These are phyloP conservation scores for Cutaneotrichosporon cavernicola DNA, from an alignment of 1,284 basidiomycete species.

Conservation along the genomic window DNA sequence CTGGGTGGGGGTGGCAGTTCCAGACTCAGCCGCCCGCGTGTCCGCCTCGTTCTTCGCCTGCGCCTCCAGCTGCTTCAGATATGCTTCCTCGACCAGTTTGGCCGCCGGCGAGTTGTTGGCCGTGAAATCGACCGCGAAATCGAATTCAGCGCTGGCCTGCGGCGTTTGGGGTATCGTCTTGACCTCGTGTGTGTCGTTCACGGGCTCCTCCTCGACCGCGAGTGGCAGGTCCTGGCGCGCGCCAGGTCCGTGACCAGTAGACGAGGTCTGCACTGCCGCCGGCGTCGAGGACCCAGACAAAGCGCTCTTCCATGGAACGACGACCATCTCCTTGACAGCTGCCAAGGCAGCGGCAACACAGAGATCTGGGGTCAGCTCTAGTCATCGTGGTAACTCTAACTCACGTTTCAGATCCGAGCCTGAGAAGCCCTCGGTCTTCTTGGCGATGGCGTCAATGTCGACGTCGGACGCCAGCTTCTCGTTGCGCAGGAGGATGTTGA, in stretches of 20 bases:
- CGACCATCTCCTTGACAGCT: constrained; percentile 77
- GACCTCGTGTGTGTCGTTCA: constrained; percentile 8
- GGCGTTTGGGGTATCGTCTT: constrained; percentile 6
- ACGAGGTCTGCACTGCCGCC: not conserved
- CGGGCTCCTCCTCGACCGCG: constrained; percentile 13
- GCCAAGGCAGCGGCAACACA: constrained; percentile 85
- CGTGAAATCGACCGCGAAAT: constrained; percentile 9
- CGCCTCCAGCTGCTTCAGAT: constrained; percentile 20
- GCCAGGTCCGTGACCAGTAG: not conserved
- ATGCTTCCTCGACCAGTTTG: constrained; percentile 22
- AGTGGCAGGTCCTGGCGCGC: constrained; percentile 16
- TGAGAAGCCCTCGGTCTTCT: constrained; percentile 78
- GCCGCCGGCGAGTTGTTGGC: constrained; percentile 15
- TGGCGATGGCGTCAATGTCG: constrained; percentile 64
- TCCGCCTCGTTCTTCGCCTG: constrained; percentile 13
- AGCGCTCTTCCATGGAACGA: constrained; percentile 65
- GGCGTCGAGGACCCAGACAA: not conserved
- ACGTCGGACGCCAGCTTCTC: constrained; percentile 70
- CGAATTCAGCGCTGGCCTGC: not conserved
- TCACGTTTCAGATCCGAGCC: constrained; percentile 90
- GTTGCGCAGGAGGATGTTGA: constrained; percentile 75
- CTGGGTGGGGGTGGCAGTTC: not conserved
- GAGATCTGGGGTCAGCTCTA: constrained; percentile 61
- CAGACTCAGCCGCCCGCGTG: not conserved
- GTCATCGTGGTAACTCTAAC: too few species aligned